Conservation (phyloP, 257 asterid species). For the Misopates orontium region DNA sequence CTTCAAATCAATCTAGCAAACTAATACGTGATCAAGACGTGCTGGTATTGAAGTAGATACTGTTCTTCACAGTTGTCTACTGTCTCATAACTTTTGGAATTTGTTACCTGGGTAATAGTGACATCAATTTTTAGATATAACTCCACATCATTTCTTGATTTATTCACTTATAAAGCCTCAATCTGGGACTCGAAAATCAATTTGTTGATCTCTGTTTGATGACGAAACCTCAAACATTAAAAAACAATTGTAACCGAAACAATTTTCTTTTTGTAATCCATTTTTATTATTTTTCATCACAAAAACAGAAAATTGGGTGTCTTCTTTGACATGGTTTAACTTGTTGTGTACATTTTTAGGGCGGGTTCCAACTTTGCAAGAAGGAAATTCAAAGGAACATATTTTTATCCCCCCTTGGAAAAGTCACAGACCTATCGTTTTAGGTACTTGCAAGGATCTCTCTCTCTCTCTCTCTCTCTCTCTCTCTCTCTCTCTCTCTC, state of each 20-base stretch:
- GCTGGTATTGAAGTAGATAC: background rate
- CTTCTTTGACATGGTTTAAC: conserved; percentile 21
- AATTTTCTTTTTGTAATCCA: background rate
- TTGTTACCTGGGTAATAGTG: background rate
- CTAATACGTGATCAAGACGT: too few relatives aligned
- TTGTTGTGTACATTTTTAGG: conserved; percentile 50
- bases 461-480: conserved; percentile 13
- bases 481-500: background rate
- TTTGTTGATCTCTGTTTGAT: background rate
- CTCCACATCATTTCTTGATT: background rate
- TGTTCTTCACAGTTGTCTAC: background rate
- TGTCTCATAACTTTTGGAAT: background rate
- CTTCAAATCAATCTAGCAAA: too few relatives aligned
- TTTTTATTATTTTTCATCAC: background rate
- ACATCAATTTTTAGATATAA: background rate
- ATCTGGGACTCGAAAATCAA: too few relatives aligned
- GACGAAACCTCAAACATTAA: background rate
- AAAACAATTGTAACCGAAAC: conserved; percentile 20
- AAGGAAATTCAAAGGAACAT: conserved; percentile 84
- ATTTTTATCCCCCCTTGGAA: conserved; percentile 82
- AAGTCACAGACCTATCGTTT: conserved; percentile 78
- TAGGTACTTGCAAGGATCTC: conserved; percentile 56
- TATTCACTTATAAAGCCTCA: too few relatives aligned
- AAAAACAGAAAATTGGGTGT: background rate
- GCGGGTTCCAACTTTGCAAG: conserved; percentile 86